Conservation (phyloP, 2,329 filamentous ascomycete species). For the Chrysoporthe deuterocubensis region DNA sequence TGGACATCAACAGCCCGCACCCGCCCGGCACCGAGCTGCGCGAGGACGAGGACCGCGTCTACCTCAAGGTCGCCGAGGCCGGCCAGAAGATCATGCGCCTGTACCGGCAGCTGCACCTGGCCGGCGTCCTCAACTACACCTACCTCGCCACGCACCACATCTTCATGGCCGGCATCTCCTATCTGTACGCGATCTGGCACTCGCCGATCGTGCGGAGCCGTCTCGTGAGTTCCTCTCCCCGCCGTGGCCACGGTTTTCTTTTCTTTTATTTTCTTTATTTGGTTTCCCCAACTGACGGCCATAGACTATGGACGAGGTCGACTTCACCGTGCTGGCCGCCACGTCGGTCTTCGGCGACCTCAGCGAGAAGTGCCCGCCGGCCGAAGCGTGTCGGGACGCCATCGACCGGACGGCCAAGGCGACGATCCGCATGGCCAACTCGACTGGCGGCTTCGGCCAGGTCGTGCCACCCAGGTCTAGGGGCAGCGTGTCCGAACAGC, state of each 20-base stretch:
- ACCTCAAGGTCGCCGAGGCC: constrained; percentile 92
- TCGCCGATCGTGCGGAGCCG: constrained; percentile 85
- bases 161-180: constrained; percentile 96
- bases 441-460: constrained; percentile 78
- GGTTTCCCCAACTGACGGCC: constrained; percentile 25
- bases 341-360: constrained; percentile 91
- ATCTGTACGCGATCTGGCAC: constrained; percentile 97
- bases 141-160: constrained; percentile 94
- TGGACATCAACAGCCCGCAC: constrained; percentile 63
- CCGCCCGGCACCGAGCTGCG: constrained; percentile 53
- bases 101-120: constrained; percentile 86
- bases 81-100: constrained; percentile 90
- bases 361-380: constrained; percentile 92
- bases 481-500: constrained; percentile 30
- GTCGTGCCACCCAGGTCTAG: constrained; percentile 30
- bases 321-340: constrained; percentile 91
- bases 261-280: no score
- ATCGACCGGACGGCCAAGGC: constrained; percentile 95
- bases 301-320: constrained; percentile 90
- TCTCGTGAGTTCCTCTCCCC: constrained; percentile 64
- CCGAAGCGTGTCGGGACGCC: constrained; percentile 91
- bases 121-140: constrained; percentile 92
- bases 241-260: no score
- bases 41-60: constrained; percentile 89
- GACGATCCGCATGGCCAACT: constrained; percentile 92